phyloP scores from a whole-genome alignment of 2,329 filamentous ascomycete genomes.

The Alternaria ethzedia region DNA sequence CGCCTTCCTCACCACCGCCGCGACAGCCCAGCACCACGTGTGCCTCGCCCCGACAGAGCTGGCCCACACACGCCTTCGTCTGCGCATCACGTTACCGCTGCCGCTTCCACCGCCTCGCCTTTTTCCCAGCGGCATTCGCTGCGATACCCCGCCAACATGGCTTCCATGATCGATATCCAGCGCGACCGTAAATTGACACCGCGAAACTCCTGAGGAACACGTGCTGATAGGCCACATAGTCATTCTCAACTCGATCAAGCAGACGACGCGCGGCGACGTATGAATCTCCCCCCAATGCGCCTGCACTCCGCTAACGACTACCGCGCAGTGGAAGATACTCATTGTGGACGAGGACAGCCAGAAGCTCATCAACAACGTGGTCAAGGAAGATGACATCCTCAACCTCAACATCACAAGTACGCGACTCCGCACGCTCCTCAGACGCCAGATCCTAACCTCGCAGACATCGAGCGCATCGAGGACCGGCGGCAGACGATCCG shows the following conservation, averaged over 20 bases:
- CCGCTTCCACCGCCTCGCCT: background rate
- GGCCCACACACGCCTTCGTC: background rate
- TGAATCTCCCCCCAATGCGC: constrained; percentile 36
- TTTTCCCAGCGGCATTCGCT: constrained; percentile 19
- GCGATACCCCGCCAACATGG: constrained; percentile 65
- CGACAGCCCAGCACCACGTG: constrained; percentile 4
- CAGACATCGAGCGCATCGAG: constrained; percentile 95
- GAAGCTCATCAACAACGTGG: constrained; percentile 86
- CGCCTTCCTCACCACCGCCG: constrained; percentile 20
- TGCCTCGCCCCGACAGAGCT: background rate
- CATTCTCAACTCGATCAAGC: constrained; percentile 75
- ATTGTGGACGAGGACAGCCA: constrained; percentile 84
- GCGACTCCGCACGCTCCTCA: constrained; percentile 34
- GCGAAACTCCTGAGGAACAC: background rate
- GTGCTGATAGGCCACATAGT: constrained; percentile 56
- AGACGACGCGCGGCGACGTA: constrained; percentile 83
- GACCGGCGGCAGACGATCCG: constrained; percentile 80
- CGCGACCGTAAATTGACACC: constrained; percentile 64
- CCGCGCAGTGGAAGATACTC: constrained; percentile 88
- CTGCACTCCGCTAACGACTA: constrained; percentile 35
- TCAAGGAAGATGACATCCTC: constrained; percentile 95
- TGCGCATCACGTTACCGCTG: background rate
- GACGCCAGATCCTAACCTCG: constrained; percentile 33
- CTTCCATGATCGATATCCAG: constrained; percentile 86
- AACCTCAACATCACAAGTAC: constrained; percentile 94